Evolutionary conservation across 192 early-diverging fungal genomes (phyloP).

Genomic region (Coemansia asiatica): DNA sequence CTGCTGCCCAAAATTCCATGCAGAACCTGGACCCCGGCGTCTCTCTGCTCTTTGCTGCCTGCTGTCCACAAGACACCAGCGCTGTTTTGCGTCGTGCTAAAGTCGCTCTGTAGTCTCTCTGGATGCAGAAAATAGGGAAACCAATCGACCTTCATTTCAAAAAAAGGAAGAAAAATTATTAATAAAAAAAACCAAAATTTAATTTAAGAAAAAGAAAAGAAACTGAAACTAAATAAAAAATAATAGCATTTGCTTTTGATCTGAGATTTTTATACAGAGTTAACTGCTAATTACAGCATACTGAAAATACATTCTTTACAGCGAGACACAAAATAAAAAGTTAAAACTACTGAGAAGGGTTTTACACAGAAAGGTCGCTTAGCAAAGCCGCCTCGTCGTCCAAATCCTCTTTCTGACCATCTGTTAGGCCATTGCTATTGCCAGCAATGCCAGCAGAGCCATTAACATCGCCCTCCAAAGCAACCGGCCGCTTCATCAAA

Average conservation of each 20-base stretch:
- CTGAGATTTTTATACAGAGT: too few species aligned
- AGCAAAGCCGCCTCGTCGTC: not conserved
- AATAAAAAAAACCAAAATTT: not conserved
- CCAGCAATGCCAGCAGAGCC: not conserved
- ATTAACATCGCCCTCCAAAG: not conserved
- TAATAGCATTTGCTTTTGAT: not conserved
- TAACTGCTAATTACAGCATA: too few species aligned
- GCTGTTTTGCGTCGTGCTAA: conserved; percentile 8
- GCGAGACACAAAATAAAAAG: not conserved
- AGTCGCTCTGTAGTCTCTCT: conserved; percentile 26
- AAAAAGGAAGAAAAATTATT: conserved; percentile 6
- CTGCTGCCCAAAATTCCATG: conserved; percentile 29
- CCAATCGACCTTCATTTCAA: conserved; percentile 27
- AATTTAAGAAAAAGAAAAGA: conserved; percentile 9
- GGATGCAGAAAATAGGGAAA: conserved; percentile 47
- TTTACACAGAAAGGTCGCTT: not conserved
- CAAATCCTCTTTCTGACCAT: not conserved
- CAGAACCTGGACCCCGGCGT: conserved; percentile 23
- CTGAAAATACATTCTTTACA: not conserved
- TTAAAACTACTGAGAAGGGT: not conserved
- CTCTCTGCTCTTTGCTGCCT: conserved; percentile 5
- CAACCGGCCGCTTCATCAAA: conserved; percentile 45
- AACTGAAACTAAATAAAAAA: not conserved
- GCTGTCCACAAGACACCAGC: conserved; percentile 5
- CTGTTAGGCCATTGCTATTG: not conserved